Percentiles rank a stretch among this genome's conserved stretches.
Conservation (phyloP, 495 filamentous ascomycete genomes). For the Trypethelium eluteriae region DNA sequence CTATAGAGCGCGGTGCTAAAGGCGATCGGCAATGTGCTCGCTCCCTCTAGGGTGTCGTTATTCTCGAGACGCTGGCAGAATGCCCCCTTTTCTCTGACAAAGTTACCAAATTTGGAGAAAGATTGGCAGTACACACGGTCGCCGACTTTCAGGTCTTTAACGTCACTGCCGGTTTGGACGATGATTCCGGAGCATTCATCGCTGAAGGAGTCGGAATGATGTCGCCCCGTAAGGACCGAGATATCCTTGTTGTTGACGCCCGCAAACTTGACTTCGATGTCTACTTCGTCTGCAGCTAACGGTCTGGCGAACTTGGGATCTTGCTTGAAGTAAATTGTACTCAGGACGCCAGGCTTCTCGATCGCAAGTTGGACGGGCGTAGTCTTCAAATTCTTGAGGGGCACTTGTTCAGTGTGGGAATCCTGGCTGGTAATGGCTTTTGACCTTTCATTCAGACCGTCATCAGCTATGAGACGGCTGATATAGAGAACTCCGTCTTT, state of each 20-base stretch:
- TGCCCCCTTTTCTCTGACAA: neutral
- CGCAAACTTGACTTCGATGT: neutral
- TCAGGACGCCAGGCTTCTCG: too few relatives aligned
- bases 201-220: neutral
- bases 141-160: conserved; percentile 13
- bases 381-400: too few relatives aligned
- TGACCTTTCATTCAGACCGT: too few relatives aligned
- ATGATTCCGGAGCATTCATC: conserved; percentile 10
- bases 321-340: too few relatives aligned
- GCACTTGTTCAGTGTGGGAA: too few relatives aligned
- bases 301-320: too few relatives aligned
- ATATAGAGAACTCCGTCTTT: too few relatives aligned
- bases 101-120: neutral
- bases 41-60: conserved; percentile 32
- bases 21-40: conserved; percentile 39
- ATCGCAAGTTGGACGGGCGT: too few relatives aligned
- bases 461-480: too few relatives aligned
- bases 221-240: neutral
- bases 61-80: neutral
- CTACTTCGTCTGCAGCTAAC: too few relatives aligned
- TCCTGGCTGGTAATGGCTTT: too few relatives aligned
- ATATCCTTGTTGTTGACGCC: neutral
- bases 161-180: neutral
- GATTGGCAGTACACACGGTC: conserved; percentile 3
- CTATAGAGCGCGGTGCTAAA: conserved; percentile 38